Percentiles rank a stretch among this genome's conserved stretches.
Conservation (phyloP, 441 rosid genomes). For the Gossypium aridum region DNA sequence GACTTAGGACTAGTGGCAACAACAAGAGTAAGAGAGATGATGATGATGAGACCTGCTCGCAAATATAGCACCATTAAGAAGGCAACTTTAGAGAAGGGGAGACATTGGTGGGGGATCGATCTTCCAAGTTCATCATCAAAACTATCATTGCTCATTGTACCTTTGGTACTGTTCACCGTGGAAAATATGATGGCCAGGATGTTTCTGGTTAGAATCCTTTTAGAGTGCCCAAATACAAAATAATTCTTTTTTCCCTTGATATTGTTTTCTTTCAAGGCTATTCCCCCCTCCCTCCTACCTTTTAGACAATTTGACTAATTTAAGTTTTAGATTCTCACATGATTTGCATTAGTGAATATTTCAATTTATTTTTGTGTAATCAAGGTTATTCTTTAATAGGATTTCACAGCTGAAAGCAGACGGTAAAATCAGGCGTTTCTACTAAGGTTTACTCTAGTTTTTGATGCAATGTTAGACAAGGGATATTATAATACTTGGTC, state of each 20-base stretch:
- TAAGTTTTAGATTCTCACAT: too few species aligned
- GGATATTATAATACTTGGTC: background rate
- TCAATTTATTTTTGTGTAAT: too few species aligned
- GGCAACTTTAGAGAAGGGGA: slow-evolving; percentile 26
- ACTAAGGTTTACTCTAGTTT: background rate
- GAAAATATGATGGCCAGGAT: slow-evolving; percentile 74
- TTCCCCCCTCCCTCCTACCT: too few species aligned
- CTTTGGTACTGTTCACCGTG: slow-evolving; percentile 94
- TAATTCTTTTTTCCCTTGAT: background rate
- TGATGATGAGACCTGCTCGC: slow-evolving; percentile 6
- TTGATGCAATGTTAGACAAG: background rate
- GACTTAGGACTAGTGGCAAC: slow-evolving; percentile 47
- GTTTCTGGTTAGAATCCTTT: slow-evolving; percentile 60
- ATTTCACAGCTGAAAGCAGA: background rate
- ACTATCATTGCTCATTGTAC: slow-evolving; percentile 86
- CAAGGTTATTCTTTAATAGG: too few species aligned
- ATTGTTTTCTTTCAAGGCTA: background rate
- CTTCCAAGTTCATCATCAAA: slow-evolving; percentile 72
- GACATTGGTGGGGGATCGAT: slow-evolving; percentile 89
- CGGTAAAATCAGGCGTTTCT: background rate
- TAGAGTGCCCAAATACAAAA: background rate
- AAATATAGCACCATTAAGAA: background rate
- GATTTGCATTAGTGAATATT: too few species aligned
- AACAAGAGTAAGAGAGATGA: slow-evolving; percentile 25
- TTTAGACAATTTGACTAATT: too few species aligned